These are phyloP conservation scores for Eimeria sp. DNA, from an alignment of 169 alveolate species.

Conservation along the genomic window DNA sequence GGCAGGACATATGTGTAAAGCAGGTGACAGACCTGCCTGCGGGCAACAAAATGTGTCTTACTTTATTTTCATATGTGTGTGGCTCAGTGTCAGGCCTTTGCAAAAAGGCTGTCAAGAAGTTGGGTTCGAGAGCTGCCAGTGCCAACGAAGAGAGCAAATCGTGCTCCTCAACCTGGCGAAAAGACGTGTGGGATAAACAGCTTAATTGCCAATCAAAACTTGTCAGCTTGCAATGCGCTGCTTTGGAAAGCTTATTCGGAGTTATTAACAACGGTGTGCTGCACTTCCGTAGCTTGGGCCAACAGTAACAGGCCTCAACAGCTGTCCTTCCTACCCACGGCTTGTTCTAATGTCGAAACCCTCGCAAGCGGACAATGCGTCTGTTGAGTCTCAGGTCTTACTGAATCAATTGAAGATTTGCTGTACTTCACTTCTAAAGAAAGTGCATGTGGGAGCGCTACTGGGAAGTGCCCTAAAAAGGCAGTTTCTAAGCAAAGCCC, in stretches of 20 bases:
- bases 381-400: constrained; percentile 16
- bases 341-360: not conserved
- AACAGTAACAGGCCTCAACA: not conserved
- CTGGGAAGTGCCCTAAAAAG: constrained; percentile 44
- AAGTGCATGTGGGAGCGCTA: constrained; percentile 24
- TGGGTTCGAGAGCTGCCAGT: not conserved
- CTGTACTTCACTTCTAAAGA: not conserved
- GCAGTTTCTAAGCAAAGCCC: constrained; percentile 30
- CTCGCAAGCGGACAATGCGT: not conserved
- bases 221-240: constrained; percentile 39
- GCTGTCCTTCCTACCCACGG: not conserved
- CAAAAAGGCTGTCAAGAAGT: constrained; percentile 2
- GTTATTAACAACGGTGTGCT: constrained; percentile 10
- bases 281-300: not conserved
- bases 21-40: not conserved
- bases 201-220: not conserved
- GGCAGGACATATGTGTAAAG: not conserved
- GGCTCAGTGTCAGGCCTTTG: constrained; percentile 3
- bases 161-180: constrained; percentile 49
- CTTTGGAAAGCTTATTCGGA: constrained; percentile 27
- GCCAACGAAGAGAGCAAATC: constrained; percentile 23
- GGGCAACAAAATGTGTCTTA: not conserved
- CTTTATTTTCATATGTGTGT: not conserved
- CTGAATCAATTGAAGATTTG: not conserved
- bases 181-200: not conserved